Evolutionary conservation across 2,329 filamentous ascomycete genomes (phyloP), one percentile per base, ranked within the genome.

Genomic region (Madurella fahalii): DNA sequence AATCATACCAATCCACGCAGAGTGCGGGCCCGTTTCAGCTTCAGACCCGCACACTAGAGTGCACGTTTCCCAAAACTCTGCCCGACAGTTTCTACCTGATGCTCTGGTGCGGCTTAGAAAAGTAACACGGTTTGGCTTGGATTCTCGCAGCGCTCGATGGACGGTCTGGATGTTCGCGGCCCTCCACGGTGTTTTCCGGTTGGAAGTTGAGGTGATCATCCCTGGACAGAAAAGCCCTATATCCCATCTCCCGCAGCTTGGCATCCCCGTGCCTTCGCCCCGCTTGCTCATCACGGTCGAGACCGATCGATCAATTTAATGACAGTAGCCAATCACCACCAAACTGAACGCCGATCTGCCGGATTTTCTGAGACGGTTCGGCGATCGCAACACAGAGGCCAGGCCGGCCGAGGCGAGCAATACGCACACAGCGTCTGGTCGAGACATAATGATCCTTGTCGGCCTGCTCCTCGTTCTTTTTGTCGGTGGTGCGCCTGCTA

Each of bases 301-400:
- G 56, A 56, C 53, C 53, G 40, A 53, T 56, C 53, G 47, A 58
- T 56, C 50, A 44, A 25, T 44, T 40, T 43, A 30, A 17, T 34
- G 13, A 16, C 39, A 16, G 20, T 17, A 40, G 18, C 41, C 37
- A 47, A 48, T 45, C 47, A 48, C 44, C 41, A 40, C 37, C 20
- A 40, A 40, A 34, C 30, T 7, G n/a, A 41, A 25, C 37, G 45
- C 48, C 48, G 53, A 56, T 52, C 48, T 17, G 3, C 8, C 18
- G 25, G 25, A 17, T 40, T 11, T 25, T 30, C 30, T 32, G 16
- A 54, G 25, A 34, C 37, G 18, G 17, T 34, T 25, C 4, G 25
- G 25, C 25, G 25, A 25, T 25, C 25, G 25, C 25, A 25, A 25
- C 25, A 25, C 25, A 25, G 3, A 25, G 25, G 7, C 4, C 7